These are phyloP conservation scores for Nissolia schottii DNA, from an alignment of 306 rosid species.

Conservation along the genomic window DNA sequence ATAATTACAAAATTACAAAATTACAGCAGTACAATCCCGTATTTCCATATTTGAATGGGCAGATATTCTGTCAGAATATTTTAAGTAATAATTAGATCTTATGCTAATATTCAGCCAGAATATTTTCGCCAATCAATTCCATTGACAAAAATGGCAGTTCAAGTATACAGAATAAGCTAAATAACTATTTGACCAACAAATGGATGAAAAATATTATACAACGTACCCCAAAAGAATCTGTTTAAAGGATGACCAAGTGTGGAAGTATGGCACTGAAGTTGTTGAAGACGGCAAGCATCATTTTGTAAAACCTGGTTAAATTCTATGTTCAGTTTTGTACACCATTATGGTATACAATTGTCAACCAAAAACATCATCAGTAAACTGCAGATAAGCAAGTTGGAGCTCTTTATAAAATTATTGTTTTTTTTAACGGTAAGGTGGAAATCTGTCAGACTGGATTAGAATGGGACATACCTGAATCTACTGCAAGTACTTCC, in stretches of 20 bases:
- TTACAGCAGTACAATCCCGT: too few relatives aligned
- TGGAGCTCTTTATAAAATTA: not conserved
- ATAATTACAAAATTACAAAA: too few relatives aligned
- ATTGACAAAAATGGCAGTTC: slow-evolving; percentile 9
- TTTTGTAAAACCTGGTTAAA: slow-evolving; percentile 86
- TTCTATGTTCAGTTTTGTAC: slow-evolving; percentile 54
- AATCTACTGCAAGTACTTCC: slow-evolving; percentile 95
- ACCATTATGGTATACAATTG: slow-evolving; percentile 33
- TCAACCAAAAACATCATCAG: slow-evolving; percentile 33
- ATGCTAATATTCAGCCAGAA: too few relatives aligned
- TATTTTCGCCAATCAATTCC: too few relatives aligned
- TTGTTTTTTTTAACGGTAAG: not conserved
- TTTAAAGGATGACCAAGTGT: slow-evolving; percentile 73
- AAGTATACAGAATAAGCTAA: slow-evolving; percentile 15
- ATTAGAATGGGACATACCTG: slow-evolving; percentile 53
- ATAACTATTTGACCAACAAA: slow-evolving; percentile 10
- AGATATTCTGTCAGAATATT: too few relatives aligned
- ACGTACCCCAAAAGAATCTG: slow-evolving; percentile 81
- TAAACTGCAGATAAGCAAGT: slow-evolving; percentile 22
- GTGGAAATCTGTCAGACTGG: slow-evolving; percentile 6
- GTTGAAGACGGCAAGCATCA: slow-evolving; percentile 90
- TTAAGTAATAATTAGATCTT: too few relatives aligned
- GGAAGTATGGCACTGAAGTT: slow-evolving; percentile 88
- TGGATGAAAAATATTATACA: slow-evolving; percentile 15
- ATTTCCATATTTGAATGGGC: too few relatives aligned